A percentile compares a stretch with the other conserved stretches of the same genome.
Evolutionary conservation across 1,139 yeast genomes (phyloP).

Genomic region (Pneumocystis canis): DNA sequence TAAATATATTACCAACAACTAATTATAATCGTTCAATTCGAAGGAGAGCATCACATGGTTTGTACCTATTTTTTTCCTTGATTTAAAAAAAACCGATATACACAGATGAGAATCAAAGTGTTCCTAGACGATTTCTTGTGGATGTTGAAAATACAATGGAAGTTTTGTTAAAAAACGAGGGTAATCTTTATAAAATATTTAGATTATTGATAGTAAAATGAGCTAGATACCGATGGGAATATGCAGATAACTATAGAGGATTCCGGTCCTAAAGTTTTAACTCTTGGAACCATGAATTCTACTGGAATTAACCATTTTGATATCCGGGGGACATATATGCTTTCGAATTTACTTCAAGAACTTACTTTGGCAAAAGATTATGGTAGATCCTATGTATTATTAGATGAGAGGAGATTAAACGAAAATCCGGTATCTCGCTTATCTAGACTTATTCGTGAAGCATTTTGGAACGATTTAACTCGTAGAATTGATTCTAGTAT

Average conservation of each 20-base stretch:
- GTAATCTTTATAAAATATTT: conserved; percentile 8
- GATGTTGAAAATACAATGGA: conserved; percentile 62
- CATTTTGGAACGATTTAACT: conserved; percentile 72
- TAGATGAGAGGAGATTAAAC: conserved; percentile 70
- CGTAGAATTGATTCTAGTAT: conserved; percentile 51
- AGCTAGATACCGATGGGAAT: conserved; percentile 61
- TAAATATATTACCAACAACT: background rate
- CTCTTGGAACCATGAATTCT: conserved; percentile 51
- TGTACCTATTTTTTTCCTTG: background rate
- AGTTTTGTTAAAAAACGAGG: conserved; percentile 53
- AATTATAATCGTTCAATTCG: background rate
- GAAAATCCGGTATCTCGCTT: conserved; percentile 80
- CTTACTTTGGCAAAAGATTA: conserved; percentile 70
- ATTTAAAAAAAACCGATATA: background rate
- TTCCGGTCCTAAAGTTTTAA: conserved; percentile 77
- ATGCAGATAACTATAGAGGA: conserved; percentile 86
- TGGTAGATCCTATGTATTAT: conserved; percentile 60
- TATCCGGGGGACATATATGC: conserved; percentile 80
- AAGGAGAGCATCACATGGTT: background rate
- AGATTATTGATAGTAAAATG: conserved; percentile 1
- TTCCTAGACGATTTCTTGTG: conserved; percentile 49
- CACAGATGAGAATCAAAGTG: background rate
- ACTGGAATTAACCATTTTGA: conserved; percentile 43
- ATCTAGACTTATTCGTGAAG: conserved; percentile 56
- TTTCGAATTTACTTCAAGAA: conserved; percentile 77